Percentiles rank a stretch among this genome's conserved stretches.
These are phyloP conservation scores for Cercophora sp. DNA, from an alignment of 495 filamentous ascomycete species.

Conservation along the genomic window DNA sequence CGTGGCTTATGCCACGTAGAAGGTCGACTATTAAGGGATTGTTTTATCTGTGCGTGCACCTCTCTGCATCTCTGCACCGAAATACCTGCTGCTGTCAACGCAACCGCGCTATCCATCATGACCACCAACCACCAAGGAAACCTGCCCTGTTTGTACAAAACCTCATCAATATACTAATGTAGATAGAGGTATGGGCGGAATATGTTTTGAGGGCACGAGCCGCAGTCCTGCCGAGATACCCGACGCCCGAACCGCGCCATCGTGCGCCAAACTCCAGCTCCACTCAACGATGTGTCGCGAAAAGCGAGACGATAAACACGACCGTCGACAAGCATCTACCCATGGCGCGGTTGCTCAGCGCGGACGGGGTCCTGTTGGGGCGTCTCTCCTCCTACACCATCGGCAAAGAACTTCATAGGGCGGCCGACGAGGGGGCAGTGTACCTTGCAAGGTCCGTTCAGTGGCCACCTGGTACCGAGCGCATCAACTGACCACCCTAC, in stretches of 20 bases:
- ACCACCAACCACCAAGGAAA: too few relatives aligned
- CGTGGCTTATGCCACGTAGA: too few relatives aligned
- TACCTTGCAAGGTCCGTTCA: constrained; percentile 35
- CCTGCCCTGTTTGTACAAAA: too few relatives aligned
- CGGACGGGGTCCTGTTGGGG: constrained; percentile 13
- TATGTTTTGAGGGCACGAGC: too few relatives aligned
- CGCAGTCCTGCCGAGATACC: too few relatives aligned
- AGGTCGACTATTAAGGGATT: too few relatives aligned
- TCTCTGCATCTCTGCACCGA: too few relatives aligned
- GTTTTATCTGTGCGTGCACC: too few relatives aligned
- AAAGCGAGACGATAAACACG: constrained; percentile 15
- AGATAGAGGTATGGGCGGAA: too few relatives aligned
- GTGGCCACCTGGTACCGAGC: constrained; percentile 10
- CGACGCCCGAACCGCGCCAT: constrained; percentile 1
- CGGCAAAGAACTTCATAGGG: constrained; percentile 15
- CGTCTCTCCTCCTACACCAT: constrained; percentile 16
- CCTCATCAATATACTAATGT: too few relatives aligned
- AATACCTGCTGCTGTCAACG: too few relatives aligned
- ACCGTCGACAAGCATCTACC: constrained; percentile 6
- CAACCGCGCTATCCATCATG: too few relatives aligned
- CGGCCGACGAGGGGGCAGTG: constrained; percentile 25
- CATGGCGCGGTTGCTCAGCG: constrained; percentile 13
- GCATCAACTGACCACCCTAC: constrained; percentile 7
- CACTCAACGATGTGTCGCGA: constrained; percentile 5
- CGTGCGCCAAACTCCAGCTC: constrained; percentile 6